Evolutionary conservation across 1,284 basidiomycete species (phyloP).

Genomic region (Trametes hirsuta): DNA sequence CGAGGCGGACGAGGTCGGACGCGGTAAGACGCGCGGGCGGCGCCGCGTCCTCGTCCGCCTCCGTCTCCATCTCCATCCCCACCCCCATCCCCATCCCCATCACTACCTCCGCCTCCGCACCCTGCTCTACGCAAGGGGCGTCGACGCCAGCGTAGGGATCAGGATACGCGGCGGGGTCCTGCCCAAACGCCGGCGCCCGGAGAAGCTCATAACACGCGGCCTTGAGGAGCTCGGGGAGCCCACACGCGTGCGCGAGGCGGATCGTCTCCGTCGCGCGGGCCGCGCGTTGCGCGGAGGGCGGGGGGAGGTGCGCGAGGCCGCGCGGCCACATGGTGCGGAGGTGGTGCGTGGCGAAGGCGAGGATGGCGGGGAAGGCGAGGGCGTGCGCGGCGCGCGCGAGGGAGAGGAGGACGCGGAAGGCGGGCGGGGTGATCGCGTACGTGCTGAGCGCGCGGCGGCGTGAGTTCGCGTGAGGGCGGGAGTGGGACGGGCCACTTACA

Average conservation of each 20-base stretch:
- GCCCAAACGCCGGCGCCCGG: conserved; percentile 32
- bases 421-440: conserved; percentile 29
- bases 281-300: conserved; percentile 3
- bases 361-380: conserved; percentile 30
- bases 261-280: conserved; percentile 36
- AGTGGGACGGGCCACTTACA: conserved; percentile 33
- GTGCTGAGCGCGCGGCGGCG: conserved; percentile 16
- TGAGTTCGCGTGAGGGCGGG: neutral
- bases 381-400: conserved; percentile 36
- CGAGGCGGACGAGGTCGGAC: conserved; percentile 30
- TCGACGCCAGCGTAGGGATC: no score
- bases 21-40: conserved; percentile 13
- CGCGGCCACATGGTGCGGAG: conserved; percentile 37
- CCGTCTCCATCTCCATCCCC: conserved; percentile 6
- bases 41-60: conserved; percentile 8
- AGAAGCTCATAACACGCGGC: conserved; percentile 43
- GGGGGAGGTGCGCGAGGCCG: conserved; percentile 24
- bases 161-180: conserved; percentile 17
- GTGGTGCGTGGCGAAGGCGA: conserved; percentile 30
- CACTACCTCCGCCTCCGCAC: no score
- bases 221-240: conserved; percentile 37
- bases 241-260: conserved; percentile 34
- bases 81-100: no score
- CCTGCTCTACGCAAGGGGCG: no score
- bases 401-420: conserved; percentile 32